A percentile compares a stretch with the other conserved stretches of the same genome.
Evolutionary conservation across 805 yeast genomes (phyloP).

Genomic region (Saccharomyces eubayanus): DNA sequence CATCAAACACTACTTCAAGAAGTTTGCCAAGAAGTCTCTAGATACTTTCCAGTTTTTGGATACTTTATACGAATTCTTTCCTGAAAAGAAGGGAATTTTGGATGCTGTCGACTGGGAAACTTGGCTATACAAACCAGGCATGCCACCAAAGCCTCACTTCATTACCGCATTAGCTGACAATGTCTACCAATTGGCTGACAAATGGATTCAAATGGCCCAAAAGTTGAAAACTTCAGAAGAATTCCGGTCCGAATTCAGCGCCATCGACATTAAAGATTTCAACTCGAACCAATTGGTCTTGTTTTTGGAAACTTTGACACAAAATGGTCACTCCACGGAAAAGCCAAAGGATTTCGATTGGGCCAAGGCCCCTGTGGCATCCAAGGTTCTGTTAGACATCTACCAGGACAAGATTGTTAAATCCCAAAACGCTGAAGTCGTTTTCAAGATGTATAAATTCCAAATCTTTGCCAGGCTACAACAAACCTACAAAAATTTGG

Average conservation of each 20-base stretch:
- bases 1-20: conserved; percentile 66
- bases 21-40: conserved; percentile 60
- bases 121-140: conserved; percentile 76
- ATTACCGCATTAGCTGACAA: conserved; percentile 71
- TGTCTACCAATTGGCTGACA: conserved; percentile 55
- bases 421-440: conserved; percentile 71
- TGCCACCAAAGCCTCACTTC: conserved; percentile 82
- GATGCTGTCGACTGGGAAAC: conserved; percentile 75
- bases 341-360: conserved; percentile 27
- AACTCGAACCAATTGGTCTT: conserved; percentile 72
- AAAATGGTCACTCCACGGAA: conserved; percentile 26
- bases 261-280: conserved; percentile 47
- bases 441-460: conserved; percentile 67
- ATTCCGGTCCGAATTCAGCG: conserved; percentile 33
- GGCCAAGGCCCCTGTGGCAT: conserved; percentile 29
- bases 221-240: conserved; percentile 5
- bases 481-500: conserved; percentile 44
- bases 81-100: conserved; percentile 41
- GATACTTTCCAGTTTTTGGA: conserved; percentile 79
- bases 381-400: conserved; percentile 30
- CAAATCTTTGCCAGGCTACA: conserved; percentile 47
- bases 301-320: conserved; percentile 61
- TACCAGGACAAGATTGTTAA: conserved; percentile 38
- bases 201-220: conserved; percentile 46
- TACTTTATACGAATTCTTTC: conserved; percentile 58